Conservation (phyloP, 2,329 filamentous ascomycete species). For the Didymella exigua region DNA sequence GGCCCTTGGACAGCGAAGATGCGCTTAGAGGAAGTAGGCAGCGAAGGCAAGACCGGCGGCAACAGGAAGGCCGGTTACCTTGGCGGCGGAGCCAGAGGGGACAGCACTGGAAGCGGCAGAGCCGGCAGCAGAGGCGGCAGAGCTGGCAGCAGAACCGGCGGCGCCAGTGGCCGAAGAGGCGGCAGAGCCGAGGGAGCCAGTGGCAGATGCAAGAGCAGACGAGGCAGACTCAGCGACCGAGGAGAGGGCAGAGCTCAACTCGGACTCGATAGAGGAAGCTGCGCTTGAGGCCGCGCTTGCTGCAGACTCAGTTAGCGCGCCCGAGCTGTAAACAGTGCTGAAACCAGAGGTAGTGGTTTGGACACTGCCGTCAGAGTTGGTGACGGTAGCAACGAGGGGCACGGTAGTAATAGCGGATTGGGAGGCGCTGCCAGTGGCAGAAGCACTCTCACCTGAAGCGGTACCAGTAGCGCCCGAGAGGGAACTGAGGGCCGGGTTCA, state of each 20-base stretch:
- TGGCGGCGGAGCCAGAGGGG: conserved; percentile 34
- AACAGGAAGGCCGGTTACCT: conserved; percentile 45
- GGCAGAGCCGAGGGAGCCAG: conserved; percentile 15
- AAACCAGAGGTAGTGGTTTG: conserved; percentile 33
- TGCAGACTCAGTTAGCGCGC: conserved; percentile 16
- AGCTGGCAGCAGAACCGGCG: conserved; percentile 16
- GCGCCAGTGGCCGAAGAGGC: conserved; percentile 21
- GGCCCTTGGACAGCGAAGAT: conserved; percentile 24
- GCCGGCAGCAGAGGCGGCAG: conserved; percentile 15
- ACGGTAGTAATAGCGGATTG: conserved; percentile 24
- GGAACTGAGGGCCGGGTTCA: conserved; percentile 27
- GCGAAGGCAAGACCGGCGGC: conserved; percentile 46
- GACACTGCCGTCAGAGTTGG: conserved; percentile 28
- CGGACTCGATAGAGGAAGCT: conserved; percentile 19
- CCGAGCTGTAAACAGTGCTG: conserved; percentile 26
- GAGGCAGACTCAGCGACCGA: conserved; percentile 16
- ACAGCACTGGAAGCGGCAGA: conserved; percentile 23
- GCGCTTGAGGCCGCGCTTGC: conserved; percentile 23
- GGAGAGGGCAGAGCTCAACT: conserved; percentile 14
- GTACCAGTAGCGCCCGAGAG: conserved; percentile 11
- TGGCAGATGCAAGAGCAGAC: conserved; percentile 20
- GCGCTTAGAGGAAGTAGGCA: conserved; percentile 47
- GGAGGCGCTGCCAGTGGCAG: conserved; percentile 16
- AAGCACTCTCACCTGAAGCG: conserved; percentile 16
- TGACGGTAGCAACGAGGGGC: conserved; percentile 28